Base-by-base conservation (phyloP, 345 rosid genomes). In the Isatis tinctoria region DNA sequence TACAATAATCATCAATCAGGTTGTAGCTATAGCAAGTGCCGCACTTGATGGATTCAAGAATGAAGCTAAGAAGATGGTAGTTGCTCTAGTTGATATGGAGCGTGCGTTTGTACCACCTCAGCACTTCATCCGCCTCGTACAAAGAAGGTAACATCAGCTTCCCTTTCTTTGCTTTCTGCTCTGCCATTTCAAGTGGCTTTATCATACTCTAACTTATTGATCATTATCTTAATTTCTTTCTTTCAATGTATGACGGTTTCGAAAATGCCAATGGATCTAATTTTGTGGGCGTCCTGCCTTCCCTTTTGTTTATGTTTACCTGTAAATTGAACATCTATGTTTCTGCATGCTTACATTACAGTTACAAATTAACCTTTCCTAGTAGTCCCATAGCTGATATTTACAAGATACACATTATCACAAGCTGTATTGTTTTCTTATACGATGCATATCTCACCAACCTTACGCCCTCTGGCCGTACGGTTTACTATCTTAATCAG, bases 51-150 rank as follows among this genome's bases (percentile, higher is more conserved):
- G 82, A 44, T 95, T 95, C 80, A 95, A 92, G 84, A 85, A 52
- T 82, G 98, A 95, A 81, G 88, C 99, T 45, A 92, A 82, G 77
- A 92, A 89, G 75, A 92, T 95, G 99, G 99, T 95, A 1, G 86
- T 95, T 78, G 98, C 99, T 20, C 82, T 95, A 32, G 98, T 95
- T 62, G 99, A 95, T 79, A 95, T 95, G 99, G 99, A 95, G 78
- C 98, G 99, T 48, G 98, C 85, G 28, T 95, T 95, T 85, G 99
- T 95, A 74, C 99, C 99, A 64, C 98, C 99, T 71, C 99, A 95
- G 66, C 99, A 95, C 76, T 95, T 95, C 79, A 95, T 95, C 72
- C 97, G 99, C 41, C 84, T 95, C 78, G 94, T 95, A 65, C 99
- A 95, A 62, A 85, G 99, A 44, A 44, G 49, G 49, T 44, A n/a